Conservation (phyloP, 352 stramenopile genomes). For the Pythium aquatile region DNA sequence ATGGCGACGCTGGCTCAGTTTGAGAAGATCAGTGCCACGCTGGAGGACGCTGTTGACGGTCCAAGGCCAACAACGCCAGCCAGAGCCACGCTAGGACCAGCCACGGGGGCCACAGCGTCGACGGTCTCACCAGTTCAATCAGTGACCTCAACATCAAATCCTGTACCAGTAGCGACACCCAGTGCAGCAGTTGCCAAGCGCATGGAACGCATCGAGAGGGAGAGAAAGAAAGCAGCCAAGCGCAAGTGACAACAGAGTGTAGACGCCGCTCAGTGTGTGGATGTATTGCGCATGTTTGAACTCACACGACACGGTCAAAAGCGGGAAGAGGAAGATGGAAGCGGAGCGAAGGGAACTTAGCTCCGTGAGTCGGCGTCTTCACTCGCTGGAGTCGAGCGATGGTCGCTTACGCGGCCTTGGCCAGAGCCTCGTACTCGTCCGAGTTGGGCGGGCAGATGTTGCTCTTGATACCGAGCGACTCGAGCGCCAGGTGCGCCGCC, state of each 20-base stretch:
- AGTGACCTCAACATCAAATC: not conserved
- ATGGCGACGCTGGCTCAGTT: not conserved
- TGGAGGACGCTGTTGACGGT: not conserved
- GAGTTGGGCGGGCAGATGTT: slow-evolving; percentile 39
- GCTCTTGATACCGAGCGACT: slow-evolving; percentile 62
- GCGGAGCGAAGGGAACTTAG: not conserved
- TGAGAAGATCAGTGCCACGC: slow-evolving; percentile 1
- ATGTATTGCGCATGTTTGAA: not conserved
- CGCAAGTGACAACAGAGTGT: not conserved
- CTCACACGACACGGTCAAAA: slow-evolving; percentile 4
- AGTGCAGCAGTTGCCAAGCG: slow-evolving; percentile 15
- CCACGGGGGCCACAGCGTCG: not conserved
- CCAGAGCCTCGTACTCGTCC: slow-evolving; percentile 34
- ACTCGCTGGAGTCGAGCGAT: too few relatives aligned
- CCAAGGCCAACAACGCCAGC: not conserved
- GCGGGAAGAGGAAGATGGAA: not conserved
- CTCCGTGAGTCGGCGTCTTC: slow-evolving; percentile 2
- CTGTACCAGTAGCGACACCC: not conserved
- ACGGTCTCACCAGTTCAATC: not conserved
- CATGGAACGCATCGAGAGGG: slow-evolving; percentile 25
- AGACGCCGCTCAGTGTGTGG: not conserved
- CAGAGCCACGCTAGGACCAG: not conserved
- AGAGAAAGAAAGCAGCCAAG: slow-evolving; percentile 17
- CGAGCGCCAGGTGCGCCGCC: slow-evolving; percentile 54
- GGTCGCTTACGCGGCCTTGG: slow-evolving; percentile 39